Conservation (phyloP, 2,329 filamentous ascomycete genomes). For the Sclerotiophoma versabilis region DNA sequence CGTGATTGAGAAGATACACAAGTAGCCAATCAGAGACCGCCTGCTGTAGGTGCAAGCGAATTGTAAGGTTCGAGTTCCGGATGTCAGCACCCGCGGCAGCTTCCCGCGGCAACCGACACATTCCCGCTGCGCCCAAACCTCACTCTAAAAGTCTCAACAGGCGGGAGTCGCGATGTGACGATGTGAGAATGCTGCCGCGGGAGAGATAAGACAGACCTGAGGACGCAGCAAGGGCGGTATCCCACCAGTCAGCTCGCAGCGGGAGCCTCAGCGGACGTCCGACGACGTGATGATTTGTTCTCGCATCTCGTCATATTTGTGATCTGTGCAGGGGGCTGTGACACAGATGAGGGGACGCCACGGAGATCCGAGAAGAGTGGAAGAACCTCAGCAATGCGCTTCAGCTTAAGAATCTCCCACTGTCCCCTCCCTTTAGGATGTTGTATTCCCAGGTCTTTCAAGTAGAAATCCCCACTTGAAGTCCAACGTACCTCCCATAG, state of each 20-base stretch:
- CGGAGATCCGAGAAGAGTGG: constrained; percentile 2
- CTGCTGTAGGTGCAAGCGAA: background rate
- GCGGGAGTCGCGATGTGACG: background rate
- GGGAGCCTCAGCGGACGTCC: background rate
- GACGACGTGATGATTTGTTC: background rate
- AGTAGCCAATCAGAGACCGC: constrained; percentile 3
- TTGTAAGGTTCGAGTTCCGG: background rate
- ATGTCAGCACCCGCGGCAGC: constrained; percentile 14
- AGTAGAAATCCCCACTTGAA: background rate
- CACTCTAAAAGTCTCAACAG: background rate
- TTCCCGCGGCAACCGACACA: constrained; percentile 4
- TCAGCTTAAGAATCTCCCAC: background rate
- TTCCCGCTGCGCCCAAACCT: background rate
- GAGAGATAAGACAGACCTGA: background rate
- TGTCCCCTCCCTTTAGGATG: background rate
- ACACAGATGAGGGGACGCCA: constrained; percentile 3
- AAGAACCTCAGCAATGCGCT: background rate
- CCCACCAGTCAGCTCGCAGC: background rate
- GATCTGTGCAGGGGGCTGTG: background rate
- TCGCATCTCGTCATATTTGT: background rate
- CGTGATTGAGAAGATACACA: background rate
- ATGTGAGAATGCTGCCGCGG: constrained; percentile 5
- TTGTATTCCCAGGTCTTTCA: background rate
- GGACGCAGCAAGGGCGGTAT: background rate
- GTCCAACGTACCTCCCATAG: background rate